These are phyloP conservation scores for Cyberlindnera japonica DNA, from an alignment of 805 yeast species.

Conservation along the genomic window DNA sequence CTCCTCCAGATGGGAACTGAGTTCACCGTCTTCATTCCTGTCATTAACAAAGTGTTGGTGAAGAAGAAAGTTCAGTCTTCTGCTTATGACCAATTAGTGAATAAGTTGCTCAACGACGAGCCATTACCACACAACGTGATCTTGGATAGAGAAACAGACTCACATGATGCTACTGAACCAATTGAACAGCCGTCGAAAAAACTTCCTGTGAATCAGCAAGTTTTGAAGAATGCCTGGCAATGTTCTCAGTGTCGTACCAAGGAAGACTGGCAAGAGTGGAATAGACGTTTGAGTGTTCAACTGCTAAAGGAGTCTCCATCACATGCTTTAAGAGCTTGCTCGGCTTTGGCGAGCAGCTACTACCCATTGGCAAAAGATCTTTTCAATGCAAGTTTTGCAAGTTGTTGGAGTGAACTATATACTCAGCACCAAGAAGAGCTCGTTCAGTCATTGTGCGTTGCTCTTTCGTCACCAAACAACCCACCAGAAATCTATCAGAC, in stretches of 20 bases:
- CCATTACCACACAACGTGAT: slow-evolving; percentile 76
- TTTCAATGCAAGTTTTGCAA: slow-evolving; percentile 91
- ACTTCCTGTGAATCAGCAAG: slow-evolving; percentile 62
- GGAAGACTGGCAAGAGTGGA: slow-evolving; percentile 99
- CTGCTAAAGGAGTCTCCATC: slow-evolving; percentile 89
- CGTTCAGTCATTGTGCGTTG: slow-evolving; percentile 79
- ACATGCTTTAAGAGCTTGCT: slow-evolving; percentile 90
- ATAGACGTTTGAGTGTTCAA: slow-evolving; percentile 79
- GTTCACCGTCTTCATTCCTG: slow-evolving; percentile 81
- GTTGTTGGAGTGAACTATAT: slow-evolving; percentile 92
- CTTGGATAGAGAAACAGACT: slow-evolving; percentile 56
- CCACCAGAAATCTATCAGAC: slow-evolving; percentile 96
- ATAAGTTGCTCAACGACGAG: slow-evolving; percentile 75
- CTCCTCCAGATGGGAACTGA: slow-evolving; percentile 81
- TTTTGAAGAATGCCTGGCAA: slow-evolving; percentile 84
- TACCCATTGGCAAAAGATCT: slow-evolving; percentile 85
- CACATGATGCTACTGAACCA: slow-evolving; percentile 37
- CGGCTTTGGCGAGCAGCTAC: slow-evolving; percentile 81
- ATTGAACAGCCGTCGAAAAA: slow-evolving; percentile 70
- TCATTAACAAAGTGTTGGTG: slow-evolving; percentile 62
- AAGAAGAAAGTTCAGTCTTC: slow-evolving; percentile 64
- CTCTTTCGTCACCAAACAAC: slow-evolving; percentile 83
- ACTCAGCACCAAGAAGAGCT: slow-evolving; percentile 87
- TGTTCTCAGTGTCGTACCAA: slow-evolving; percentile 82
- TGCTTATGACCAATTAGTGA: slow-evolving; percentile 76